Conservation (phyloP, 345 rosid genomes). For the Boechera divaricarpa region DNA sequence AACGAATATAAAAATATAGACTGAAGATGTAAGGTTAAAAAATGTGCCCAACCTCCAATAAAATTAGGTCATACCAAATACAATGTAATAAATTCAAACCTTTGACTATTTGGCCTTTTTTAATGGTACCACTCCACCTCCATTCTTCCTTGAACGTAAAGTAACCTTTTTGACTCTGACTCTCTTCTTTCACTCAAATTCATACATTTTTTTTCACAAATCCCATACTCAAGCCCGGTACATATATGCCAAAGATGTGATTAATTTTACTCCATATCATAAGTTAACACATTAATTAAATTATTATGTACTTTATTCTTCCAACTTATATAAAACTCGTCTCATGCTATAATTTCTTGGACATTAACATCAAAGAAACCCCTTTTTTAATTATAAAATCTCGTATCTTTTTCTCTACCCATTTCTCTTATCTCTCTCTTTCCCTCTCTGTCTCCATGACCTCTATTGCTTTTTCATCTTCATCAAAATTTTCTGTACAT, state of each 20-base stretch:
- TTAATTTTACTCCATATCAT: slow-evolving; percentile 21
- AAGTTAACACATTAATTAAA: neutral
- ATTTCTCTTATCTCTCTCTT: slow-evolving; percentile 25
- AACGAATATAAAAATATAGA: neutral
- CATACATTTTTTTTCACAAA: slow-evolving; percentile 31
- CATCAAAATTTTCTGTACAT: slow-evolving; percentile 43
- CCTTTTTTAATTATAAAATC: slow-evolving; percentile 27
- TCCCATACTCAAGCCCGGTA: slow-evolving; percentile 18
- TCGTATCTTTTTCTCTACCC: slow-evolving; percentile 26
- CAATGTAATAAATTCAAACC: slow-evolving; percentile 41
- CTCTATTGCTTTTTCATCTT: slow-evolving; percentile 40
- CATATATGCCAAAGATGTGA: slow-evolving; percentile 21
- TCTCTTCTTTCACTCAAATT: slow-evolving; percentile 20
- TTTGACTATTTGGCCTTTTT: slow-evolving; percentile 57
- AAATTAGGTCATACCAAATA: slow-evolving; percentile 43
- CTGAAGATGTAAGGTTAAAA: neutral
- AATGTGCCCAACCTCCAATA: slow-evolving; percentile 37
- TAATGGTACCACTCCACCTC: slow-evolving; percentile 42
- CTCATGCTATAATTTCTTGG: slow-evolving; percentile 27
- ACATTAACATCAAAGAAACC: slow-evolving; percentile 11
- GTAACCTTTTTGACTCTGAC: slow-evolving; percentile 49
- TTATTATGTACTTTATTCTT: slow-evolving; percentile 17
- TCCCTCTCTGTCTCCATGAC: slow-evolving; percentile 42
- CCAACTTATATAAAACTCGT: slow-evolving; percentile 23
- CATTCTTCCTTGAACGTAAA: slow-evolving; percentile 70